Conservation (phyloP, 169 alveolate genomes). For the Theileria parva region DNA sequence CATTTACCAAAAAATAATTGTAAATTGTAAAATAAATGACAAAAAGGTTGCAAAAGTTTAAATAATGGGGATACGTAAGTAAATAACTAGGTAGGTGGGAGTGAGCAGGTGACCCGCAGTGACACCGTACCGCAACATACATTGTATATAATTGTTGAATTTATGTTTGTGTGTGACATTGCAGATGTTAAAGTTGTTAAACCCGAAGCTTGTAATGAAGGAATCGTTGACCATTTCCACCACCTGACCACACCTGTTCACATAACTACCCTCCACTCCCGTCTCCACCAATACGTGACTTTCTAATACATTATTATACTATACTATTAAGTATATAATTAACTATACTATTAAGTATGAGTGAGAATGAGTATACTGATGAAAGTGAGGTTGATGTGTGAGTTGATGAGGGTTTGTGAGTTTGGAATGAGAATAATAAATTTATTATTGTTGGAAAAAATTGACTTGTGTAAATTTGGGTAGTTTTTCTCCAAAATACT, state of each 20-base stretch:
- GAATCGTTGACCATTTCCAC: slow-evolving; percentile 36
- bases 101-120: too few species aligned
- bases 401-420: slow-evolving; percentile 48
- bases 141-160: not conserved
- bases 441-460: slow-evolving; percentile 34
- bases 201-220: slow-evolving; percentile 60
- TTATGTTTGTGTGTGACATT: slow-evolving; percentile 30
- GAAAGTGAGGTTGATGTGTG: slow-evolving; percentile 29
- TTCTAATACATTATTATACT: slow-evolving; percentile 14
- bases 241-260: slow-evolving; percentile 54
- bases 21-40: too few species aligned
- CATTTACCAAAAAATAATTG: too few species aligned
- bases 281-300: slow-evolving; percentile 51
- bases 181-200: slow-evolving; percentile 42
- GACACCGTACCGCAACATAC: too few species aligned
- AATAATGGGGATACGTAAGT: too few species aligned
- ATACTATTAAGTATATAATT: slow-evolving; percentile 2
- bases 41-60: too few species aligned
- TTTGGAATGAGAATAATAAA: slow-evolving; percentile 43
- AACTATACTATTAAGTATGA: too few species aligned
- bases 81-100: too few species aligned
- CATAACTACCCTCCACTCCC: slow-evolving; percentile 20
- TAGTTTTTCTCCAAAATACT: slow-evolving; percentile 52
- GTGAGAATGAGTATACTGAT: slow-evolving; percentile 53
- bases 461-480: slow-evolving; percentile 25